Conservation (phyloP, 352 stramenopile species). For the Phytopythium chamaehyphon region DNA sequence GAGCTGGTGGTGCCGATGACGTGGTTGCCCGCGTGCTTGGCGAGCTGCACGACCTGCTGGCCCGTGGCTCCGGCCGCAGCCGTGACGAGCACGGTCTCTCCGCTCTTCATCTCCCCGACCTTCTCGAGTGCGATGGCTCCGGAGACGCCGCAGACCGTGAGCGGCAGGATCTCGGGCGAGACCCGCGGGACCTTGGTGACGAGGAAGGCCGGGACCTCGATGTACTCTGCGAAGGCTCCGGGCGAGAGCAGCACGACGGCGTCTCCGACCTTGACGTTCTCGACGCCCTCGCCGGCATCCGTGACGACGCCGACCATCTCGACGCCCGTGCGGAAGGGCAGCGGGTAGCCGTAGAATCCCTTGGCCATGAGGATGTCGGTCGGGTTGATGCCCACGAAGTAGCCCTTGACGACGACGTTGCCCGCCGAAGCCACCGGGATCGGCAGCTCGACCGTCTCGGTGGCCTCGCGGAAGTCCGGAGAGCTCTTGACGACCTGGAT, state of each 20-base stretch:
- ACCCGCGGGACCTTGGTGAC: constrained; percentile 18
- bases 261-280: constrained; percentile 1
- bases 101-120: constrained; percentile 35
- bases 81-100: constrained; percentile 42
- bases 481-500: no score
- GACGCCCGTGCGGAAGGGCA: constrained; percentile 10
- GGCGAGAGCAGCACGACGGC: not conserved
- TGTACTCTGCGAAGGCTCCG: constrained; percentile 6
- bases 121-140: constrained; percentile 39
- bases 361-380: constrained; percentile 32
- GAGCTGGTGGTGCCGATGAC: constrained; percentile 63
- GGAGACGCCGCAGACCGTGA: constrained; percentile 35
- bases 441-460: constrained; percentile 17
- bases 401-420: constrained; percentile 20
- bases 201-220: not conserved
- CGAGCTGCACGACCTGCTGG: constrained; percentile 68
- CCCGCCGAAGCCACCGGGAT: constrained; percentile 6
- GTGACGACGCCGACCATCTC: not conserved
- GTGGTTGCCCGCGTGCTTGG: constrained; percentile 60
- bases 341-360: constrained; percentile 16
- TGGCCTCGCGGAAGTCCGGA: constrained; percentile 26
- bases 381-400: constrained; percentile 32
- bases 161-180: constrained; percentile 25
- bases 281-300: not conserved
- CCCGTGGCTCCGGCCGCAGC: constrained; percentile 54